phyloP scores from a whole-genome alignment of 345 rosid species.

The Eucalyptus erythrocorys region DNA sequence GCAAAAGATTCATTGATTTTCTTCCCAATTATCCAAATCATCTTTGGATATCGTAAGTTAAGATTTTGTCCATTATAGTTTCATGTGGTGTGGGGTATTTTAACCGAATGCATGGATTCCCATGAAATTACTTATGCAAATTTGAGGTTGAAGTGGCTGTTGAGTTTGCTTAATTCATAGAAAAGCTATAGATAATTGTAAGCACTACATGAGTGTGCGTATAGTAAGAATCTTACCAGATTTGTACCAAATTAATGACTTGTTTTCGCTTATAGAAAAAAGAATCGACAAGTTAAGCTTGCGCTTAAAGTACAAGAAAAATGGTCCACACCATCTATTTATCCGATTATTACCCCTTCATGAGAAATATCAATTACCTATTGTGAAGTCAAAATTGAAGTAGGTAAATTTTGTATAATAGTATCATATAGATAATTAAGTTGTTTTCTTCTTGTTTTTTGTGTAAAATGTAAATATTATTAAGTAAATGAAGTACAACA shows the following conservation, averaged over 20 bases:
- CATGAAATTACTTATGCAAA: neutral
- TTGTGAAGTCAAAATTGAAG: neutral
- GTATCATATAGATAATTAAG: neutral
- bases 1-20: neutral
- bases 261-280: neutral
- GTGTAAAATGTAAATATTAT: too few relatives aligned
- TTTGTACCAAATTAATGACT: neutral
- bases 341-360: neutral
- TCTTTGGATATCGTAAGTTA: neutral
- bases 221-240: neutral
- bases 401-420: neutral
- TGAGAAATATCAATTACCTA: neutral
- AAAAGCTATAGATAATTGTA: neutral
- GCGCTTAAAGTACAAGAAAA: neutral
- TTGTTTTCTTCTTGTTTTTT: neutral
- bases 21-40: neutral
- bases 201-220: neutral
- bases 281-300: neutral
- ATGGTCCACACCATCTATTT: neutral
- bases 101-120: neutral
- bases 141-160: neutral
- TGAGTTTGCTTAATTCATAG: neutral
- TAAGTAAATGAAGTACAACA: neutral
- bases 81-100: neutral
- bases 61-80: neutral